Percentiles rank a stretch among this genome's conserved stretches.
phyloP scores from a whole-genome alignment of 345 rosid species.

The Kandelia obovata region DNA sequence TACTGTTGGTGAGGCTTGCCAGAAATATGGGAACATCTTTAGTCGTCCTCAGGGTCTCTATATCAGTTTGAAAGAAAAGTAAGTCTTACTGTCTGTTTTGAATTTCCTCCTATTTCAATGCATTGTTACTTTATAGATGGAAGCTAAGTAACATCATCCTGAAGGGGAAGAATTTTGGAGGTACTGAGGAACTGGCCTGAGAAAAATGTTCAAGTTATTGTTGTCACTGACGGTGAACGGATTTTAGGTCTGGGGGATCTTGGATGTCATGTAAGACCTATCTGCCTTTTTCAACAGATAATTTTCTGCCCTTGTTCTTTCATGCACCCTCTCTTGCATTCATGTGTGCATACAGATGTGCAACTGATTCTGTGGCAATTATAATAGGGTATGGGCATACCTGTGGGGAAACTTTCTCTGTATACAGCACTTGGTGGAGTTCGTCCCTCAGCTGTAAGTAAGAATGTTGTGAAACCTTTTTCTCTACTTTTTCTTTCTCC shows the following conservation, averaged over 20 bases:
- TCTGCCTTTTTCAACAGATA: background rate
- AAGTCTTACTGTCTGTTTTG: slow-evolving; percentile 7
- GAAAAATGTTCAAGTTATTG: slow-evolving; percentile 90
- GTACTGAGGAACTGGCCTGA: slow-evolving; percentile 94
- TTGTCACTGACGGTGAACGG: slow-evolving; percentile 95
- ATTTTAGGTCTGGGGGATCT: slow-evolving; percentile 96
- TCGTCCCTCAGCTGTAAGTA: slow-evolving; percentile 92
- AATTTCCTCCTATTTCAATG: background rate
- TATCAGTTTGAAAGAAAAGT: slow-evolving; percentile 94
- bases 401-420: slow-evolving; percentile 90
- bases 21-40: slow-evolving; percentile 89
- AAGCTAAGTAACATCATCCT: background rate
- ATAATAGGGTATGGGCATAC: slow-evolving; percentile 92
- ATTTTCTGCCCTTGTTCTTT: background rate
- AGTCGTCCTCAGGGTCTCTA: slow-evolving; percentile 96
- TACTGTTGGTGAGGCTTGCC: slow-evolving; percentile 84
- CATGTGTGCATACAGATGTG: background rate
- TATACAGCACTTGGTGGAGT: slow-evolving; percentile 98
- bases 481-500: background rate
- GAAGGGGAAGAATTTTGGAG: slow-evolving; percentile 83
- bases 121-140: background rate
- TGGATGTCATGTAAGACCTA: slow-evolving; percentile 73
- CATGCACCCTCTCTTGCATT: background rate
- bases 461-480: background rate
- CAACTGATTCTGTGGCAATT: background rate